phyloP scores from a whole-genome alignment of 805 yeast genomes.

The Lipomyces chichibuensis region DNA sequence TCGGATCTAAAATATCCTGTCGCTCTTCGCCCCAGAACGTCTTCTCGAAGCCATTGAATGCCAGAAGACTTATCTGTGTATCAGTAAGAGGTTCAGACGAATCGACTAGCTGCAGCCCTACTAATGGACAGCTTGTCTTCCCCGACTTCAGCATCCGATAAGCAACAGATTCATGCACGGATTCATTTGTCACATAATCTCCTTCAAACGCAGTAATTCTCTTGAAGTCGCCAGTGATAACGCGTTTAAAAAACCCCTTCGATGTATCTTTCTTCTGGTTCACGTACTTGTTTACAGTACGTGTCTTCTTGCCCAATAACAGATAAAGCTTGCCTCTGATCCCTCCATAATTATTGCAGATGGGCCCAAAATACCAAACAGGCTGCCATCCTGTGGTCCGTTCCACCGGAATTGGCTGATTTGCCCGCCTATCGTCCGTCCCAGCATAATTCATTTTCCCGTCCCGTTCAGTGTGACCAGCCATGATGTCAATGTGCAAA shows the following conservation, averaged over 20 bases:
- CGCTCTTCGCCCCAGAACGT: constrained; percentile 1
- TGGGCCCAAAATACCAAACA: constrained; percentile 27
- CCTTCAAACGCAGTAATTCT: not conserved
- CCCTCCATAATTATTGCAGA: constrained; percentile 14
- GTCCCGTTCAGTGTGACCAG: constrained; percentile 4
- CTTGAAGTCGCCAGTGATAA: not conserved
- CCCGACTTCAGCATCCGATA: constrained; percentile 1
- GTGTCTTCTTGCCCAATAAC: not conserved
- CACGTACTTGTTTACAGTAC: constrained; percentile 11
- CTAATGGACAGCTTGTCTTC: not conserved
- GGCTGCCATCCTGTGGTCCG: constrained; percentile 2
- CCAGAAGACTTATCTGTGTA: not conserved
- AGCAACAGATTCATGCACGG: constrained; percentile 20
- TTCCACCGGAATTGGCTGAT: not conserved
- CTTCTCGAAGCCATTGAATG: not conserved
- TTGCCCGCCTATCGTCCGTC: no score
- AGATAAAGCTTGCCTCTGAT: not conserved
- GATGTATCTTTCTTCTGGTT: not conserved
- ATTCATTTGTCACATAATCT: constrained; percentile 10
- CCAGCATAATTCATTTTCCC: not conserved
- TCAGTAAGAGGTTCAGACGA: not conserved
- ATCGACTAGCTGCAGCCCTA: not conserved
- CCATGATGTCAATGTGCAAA: constrained; percentile 12
- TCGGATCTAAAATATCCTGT: not conserved
- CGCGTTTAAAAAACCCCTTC: not conserved